phyloP scores from a whole-genome alignment of 305 asterid genomes.

The Fraxinus sp. region DNA sequence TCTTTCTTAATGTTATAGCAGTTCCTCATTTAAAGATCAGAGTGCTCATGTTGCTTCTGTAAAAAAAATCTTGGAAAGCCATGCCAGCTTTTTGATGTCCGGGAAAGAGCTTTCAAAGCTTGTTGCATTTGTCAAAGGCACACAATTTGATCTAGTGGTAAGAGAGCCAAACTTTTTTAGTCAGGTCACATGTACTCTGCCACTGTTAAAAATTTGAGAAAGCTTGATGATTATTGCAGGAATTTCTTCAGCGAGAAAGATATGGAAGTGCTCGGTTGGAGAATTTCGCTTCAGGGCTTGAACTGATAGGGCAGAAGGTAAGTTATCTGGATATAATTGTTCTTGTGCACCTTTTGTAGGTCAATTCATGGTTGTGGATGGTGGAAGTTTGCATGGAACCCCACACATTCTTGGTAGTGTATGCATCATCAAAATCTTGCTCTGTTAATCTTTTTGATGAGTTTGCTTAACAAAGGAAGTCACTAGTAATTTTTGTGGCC shows the following conservation, averaged over 20 bases:
- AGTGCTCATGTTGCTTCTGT: conserved; percentile 95
- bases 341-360: neutral
- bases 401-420: neutral
- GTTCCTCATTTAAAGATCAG: conserved; percentile 86
- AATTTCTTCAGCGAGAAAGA: conserved; percentile 94
- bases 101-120: conserved; percentile 97
- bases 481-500: conserved; percentile 1
- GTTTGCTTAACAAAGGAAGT: neutral
- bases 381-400: neutral
- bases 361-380: conserved; percentile 6
- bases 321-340: neutral
- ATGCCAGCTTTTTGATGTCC: conserved; percentile 96
- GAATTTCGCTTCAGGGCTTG: conserved; percentile 91
- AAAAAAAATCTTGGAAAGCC: conserved; percentile 88
- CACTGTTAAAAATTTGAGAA: conserved; percentile 11
- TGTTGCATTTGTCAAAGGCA: conserved; percentile 97
- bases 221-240: conserved; percentile 50
- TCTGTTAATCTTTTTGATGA: conserved; percentile 1
- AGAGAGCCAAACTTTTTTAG: conserved; percentile 23
- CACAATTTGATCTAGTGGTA: conserved; percentile 97
- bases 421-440: neutral
- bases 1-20: conserved; percentile 33
- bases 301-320: conserved; percentile 95
- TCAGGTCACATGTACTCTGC: neutral
- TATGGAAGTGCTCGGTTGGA: conserved; percentile 90